Evolutionary conservation across 441 rosid species (phyloP), one percentile per base, ranked within the genome.

Genomic region (Croton setiger): DNA sequence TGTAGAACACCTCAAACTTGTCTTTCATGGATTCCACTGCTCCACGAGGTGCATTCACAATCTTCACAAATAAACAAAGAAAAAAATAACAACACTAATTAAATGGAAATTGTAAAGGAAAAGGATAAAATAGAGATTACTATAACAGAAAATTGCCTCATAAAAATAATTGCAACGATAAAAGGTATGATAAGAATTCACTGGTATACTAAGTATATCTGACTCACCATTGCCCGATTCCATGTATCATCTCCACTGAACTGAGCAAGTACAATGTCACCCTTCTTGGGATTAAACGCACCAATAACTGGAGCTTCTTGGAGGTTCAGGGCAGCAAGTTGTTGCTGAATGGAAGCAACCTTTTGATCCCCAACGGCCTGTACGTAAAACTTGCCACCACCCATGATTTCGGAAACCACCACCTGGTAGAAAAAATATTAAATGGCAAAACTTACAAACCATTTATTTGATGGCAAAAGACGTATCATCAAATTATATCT

Each of bases 141-240:
- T 54, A 51, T 54, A 54, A 18, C 53, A 15, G 13, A 20, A 36
- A 3, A 23, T 3, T 45, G 4, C 13, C 31, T 12, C 66, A 44
- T 21, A 18, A 20, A 33, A 60, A 60, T 37, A 9, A 60, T 37
- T 60, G 47, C 64, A 18, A 9, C 35, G 9, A 12, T 14, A 15
- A 12, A 49, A 33, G 27, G 41, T 18, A 58, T 17, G 37, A 35
- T 4, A 21, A 8, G 6, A 11, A 54, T 35, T 58, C 43, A 14
- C 15, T 20, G 41, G 61, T 52, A 13, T 9, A 53, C 23, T 41
- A 8, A 44, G 57, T 33, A 60, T 27, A 60, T 43, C 35, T 72
- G 18, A 43, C 86, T 80, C 81, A 95, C 99, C 97, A 95, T 82
- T 68, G 98, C 97, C 65, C 99, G 83, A 78, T 95, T 95, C 98